phyloP scores from a whole-genome alignment of 1,139 yeast species.

The Blastobotrys raffinosifermentans region DNA sequence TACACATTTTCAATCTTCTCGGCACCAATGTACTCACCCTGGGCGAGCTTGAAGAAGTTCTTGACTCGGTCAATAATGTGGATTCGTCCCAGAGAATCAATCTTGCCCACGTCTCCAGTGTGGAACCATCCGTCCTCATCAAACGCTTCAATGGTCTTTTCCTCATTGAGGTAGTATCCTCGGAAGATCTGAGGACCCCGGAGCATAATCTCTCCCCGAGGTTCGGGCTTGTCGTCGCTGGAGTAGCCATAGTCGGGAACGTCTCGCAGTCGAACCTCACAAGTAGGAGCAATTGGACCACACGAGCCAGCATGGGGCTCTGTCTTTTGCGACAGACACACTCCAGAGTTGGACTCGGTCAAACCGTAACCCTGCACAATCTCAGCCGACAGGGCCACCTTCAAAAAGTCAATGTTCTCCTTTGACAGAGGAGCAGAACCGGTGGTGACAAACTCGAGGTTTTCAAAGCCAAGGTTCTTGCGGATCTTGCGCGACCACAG shows the following conservation, averaged over 20 bases:
- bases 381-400: slow-evolving; percentile 55
- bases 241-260: slow-evolving; percentile 64
- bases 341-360: slow-evolving; percentile 70
- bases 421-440: slow-evolving; percentile 76
- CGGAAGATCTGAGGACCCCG: slow-evolving; percentile 63
- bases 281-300: slow-evolving; percentile 50
- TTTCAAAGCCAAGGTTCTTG: slow-evolving; percentile 51
- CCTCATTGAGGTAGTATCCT: slow-evolving; percentile 54
- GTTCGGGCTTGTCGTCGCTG: slow-evolving; percentile 43
- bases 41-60: slow-evolving; percentile 74
- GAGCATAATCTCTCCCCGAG: slow-evolving; percentile 55
- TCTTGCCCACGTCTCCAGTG: slow-evolving; percentile 67
- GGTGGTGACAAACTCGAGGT: slow-evolving; percentile 40
- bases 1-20: slow-evolving; percentile 68
- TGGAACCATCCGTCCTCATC: slow-evolving; percentile 69
- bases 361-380: slow-evolving; percentile 71
- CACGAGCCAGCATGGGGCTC: slow-evolving; percentile 50
- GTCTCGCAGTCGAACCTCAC: slow-evolving; percentile 57
- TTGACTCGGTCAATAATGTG: slow-evolving; percentile 68
- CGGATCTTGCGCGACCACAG: slow-evolving; percentile 49
- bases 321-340: slow-evolving; percentile 43
- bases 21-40: slow-evolving; percentile 78
- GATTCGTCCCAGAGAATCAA: slow-evolving; percentile 51
- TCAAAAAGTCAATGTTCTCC: slow-evolving; percentile 54
- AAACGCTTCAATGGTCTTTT: slow-evolving; percentile 47